These are phyloP conservation scores for Talaromyces piceae DNA, from an alignment of 2,329 filamentous ascomycete genomes.

Conservation along the genomic window DNA sequence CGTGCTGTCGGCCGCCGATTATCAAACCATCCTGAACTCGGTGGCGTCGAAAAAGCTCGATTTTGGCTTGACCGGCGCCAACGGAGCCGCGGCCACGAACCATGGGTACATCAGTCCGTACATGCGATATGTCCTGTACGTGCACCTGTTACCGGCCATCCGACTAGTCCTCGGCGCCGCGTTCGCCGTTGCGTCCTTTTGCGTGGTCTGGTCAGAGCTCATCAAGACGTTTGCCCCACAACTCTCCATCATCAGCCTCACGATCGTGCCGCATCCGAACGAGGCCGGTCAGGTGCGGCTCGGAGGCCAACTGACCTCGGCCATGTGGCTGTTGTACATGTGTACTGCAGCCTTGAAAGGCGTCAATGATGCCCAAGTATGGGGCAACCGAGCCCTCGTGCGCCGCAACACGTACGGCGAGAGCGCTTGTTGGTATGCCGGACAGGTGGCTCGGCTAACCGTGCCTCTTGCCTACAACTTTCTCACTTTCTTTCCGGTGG, in stretches of 20 bases:
- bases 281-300: conserved; percentile 73
- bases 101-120: conserved; percentile 66
- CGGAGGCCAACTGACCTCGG: conserved; percentile 74
- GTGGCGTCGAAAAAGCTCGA: conserved; percentile 72
- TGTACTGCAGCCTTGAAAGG: conserved; percentile 79
- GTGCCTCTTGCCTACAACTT: conserved; percentile 96
- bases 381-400: conserved; percentile 88
- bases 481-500: conserved; percentile 71
- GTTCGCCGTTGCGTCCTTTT: conserved; percentile 66
- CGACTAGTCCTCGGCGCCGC: conserved; percentile 59
- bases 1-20: conserved; percentile 63
- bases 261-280: conserved; percentile 59
- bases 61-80: conserved; percentile 54
- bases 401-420: conserved; percentile 86
- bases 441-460: conserved; percentile 84
- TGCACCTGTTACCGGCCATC: conserved; percentile 62
- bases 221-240: conserved; percentile 73
- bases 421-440: conserved; percentile 90
- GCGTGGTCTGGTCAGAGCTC: conserved; percentile 88
- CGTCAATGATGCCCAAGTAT: conserved; percentile 91
- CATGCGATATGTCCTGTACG: conserved; percentile 70
- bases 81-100: conserved; percentile 43
- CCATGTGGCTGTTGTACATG: conserved; percentile 94
- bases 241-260: conserved; percentile 61
- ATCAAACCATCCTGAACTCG: conserved; percentile 78